A percentile compares a stretch with the other conserved stretches of the same genome.
phyloP scores from a whole-genome alignment of 2,329 filamentous ascomycete species.

The Domatiomyces globalis region DNA sequence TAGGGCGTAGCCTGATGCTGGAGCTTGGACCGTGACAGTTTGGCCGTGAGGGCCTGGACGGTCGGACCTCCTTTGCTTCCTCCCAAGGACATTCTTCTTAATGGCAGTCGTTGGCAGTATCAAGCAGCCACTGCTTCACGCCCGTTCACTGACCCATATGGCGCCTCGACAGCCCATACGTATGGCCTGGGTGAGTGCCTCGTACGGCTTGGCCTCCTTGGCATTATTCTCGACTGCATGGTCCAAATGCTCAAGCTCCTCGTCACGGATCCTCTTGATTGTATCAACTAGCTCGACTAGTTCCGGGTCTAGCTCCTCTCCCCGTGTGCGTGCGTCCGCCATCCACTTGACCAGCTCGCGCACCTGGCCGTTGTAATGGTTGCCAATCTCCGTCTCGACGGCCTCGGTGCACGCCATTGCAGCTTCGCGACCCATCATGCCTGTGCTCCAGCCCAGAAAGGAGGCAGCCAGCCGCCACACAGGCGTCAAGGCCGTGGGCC shows the following conservation, averaged over 20 bases:
- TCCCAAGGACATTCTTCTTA: not conserved
- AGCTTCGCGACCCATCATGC: constrained; percentile 74
- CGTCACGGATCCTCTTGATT: constrained; percentile 73
- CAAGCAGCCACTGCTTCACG: not conserved
- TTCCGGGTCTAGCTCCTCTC: constrained; percentile 69
- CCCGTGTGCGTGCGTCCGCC: constrained; percentile 56
- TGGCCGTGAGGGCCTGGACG: not conserved
- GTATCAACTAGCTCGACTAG: constrained; percentile 57
- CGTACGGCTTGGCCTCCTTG: constrained; percentile 78
- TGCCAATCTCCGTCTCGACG: constrained; percentile 94
- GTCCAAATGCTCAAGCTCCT: constrained; percentile 93
- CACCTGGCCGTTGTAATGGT: constrained; percentile 91
- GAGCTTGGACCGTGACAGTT: not conserved
- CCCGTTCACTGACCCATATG: constrained; percentile 62
- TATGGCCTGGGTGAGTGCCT: constrained; percentile 74
- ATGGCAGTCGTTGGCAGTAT: not conserved
- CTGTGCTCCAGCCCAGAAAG: constrained; percentile 77
- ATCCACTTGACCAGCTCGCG: constrained; percentile 69
- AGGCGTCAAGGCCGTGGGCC: constrained; percentile 84
- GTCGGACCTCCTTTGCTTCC: not conserved
- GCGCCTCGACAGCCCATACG: constrained; percentile 79
- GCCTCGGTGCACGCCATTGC: constrained; percentile 99
- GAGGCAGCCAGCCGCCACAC: constrained; percentile 72
- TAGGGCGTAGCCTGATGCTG: not conserved
- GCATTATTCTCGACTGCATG: constrained; percentile 89